Percentiles rank a stretch among this genome's conserved stretches.
Conservation (phyloP, 2,329 filamentous ascomycete genomes). For the Colletotrichum liriopes region DNA sequence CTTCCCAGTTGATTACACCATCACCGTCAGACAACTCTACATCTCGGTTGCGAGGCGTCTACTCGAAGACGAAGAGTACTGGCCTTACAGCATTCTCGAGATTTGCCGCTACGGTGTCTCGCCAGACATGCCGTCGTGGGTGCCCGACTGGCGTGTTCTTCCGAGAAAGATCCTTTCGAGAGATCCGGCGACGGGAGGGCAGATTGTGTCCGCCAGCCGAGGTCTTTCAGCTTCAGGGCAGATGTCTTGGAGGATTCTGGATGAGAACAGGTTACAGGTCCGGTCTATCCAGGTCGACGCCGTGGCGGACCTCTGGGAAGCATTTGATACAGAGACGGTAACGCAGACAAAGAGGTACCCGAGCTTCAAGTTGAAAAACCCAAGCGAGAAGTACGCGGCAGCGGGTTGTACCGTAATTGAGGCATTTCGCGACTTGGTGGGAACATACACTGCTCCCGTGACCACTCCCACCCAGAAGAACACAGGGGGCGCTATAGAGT, state of each 20-base stretch:
- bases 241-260: not conserved
- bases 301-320: not conserved
- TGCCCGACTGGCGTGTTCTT: not conserved
- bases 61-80: not conserved
- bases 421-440: not conserved
- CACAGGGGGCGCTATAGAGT: too few relatives aligned
- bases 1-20: not conserved
- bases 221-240: fast-evolving
- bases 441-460: not conserved
- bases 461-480: too few relatives aligned
- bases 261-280: not conserved
- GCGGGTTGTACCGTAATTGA: not conserved
- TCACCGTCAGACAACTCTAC: not conserved
- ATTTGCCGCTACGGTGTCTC: not conserved
- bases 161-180: not conserved
- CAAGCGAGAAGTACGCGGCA: not conserved
- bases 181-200: not conserved
- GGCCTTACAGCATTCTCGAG: not conserved
- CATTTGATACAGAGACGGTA: not conserved
- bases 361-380: not conserved
- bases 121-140: not conserved
- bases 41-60: not conserved
- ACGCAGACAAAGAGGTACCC: not conserved
- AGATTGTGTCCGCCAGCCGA: not conserved
- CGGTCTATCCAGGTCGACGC: not conserved